phyloP scores from a whole-genome alignment of 495 filamentous ascomycete genomes.

The Penicillium nucicola region DNA sequence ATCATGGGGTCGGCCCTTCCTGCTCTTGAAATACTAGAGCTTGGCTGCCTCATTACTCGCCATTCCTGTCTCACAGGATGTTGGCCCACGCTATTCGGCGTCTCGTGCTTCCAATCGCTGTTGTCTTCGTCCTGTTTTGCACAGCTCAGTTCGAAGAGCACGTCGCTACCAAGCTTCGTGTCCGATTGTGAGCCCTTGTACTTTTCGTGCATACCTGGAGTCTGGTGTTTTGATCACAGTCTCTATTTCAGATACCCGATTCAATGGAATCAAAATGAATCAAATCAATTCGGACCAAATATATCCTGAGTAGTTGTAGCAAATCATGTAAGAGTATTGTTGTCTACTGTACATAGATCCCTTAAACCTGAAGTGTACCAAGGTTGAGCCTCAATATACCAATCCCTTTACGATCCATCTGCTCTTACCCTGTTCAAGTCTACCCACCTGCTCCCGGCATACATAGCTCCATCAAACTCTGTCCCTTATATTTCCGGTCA shows the following conservation, averaged over 20 bases:
- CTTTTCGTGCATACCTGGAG: neutral
- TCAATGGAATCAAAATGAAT: slow-evolving; percentile 7
- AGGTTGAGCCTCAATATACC: no score
- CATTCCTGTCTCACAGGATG: neutral
- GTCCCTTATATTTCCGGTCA: no score
- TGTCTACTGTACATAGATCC: no score
- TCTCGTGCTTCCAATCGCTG: neutral
- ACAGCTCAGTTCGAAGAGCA: neutral
- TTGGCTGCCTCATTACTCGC: neutral
- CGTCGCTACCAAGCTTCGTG: neutral
- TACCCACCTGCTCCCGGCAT: no score
- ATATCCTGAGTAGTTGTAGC: neutral
- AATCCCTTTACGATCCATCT: no score
- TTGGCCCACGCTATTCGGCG: neutral
- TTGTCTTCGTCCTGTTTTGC: neutral
- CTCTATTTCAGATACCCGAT: slow-evolving; percentile 9
- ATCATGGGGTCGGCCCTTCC: neutral
- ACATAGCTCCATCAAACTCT: no score
- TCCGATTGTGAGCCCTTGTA: slow-evolving; percentile 1
- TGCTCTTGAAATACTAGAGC: slow-evolving; percentile 16
- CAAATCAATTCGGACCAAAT: neutral
- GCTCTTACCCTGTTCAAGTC: no score
- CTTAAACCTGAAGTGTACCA: no score
- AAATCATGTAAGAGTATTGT: no score
- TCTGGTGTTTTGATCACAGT: neutral